Evolutionary conservation across 2,329 filamentous ascomycete species (phyloP).

Genomic region (Fusarium anthophilum): DNA sequence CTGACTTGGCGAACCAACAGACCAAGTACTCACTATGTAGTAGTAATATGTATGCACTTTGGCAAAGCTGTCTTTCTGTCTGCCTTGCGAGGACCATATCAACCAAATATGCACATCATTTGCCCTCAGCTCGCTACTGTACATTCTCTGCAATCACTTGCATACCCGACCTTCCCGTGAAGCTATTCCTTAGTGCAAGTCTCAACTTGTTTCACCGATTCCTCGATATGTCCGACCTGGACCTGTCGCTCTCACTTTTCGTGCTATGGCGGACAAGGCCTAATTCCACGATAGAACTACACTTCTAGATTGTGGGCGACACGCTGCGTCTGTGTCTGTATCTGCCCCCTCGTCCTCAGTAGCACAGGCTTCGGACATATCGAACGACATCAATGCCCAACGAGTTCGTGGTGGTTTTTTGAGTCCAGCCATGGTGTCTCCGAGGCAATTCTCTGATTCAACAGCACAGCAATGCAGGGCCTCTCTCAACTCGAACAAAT

Average conservation of each 20-base stretch:
- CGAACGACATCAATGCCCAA: constrained; percentile 23
- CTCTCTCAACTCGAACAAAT: not conserved
- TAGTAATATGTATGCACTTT: not conserved
- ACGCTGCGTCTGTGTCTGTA: constrained; percentile 1
- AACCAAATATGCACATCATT: not conserved
- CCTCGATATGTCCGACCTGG: constrained; percentile 18
- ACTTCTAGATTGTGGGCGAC: constrained; percentile 23
- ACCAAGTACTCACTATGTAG: not conserved
- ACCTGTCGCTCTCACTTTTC: constrained; percentile 14
- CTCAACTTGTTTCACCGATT: constrained; percentile 6
- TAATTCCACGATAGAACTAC: not conserved
- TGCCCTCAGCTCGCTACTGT: not conserved
- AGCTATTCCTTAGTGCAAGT: not conserved
- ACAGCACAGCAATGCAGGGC: not conserved
- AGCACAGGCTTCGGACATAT: constrained; percentile 10
- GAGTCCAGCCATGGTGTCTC: constrained; percentile 1
- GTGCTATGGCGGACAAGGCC: not conserved
- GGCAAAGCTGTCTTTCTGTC: not conserved
- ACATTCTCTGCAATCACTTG: constrained; percentile 1
- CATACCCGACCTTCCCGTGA: constrained; percentile 10
- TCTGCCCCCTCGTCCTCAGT: constrained; percentile 5
- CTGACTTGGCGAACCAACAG: not conserved
- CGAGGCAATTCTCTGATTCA: constrained; percentile 9
- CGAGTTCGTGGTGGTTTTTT: constrained; percentile 3
- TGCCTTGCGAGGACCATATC: not conserved